Base-by-base conservation (phyloP, 345 rosid species). In the Mercurialis annua region DNA sequence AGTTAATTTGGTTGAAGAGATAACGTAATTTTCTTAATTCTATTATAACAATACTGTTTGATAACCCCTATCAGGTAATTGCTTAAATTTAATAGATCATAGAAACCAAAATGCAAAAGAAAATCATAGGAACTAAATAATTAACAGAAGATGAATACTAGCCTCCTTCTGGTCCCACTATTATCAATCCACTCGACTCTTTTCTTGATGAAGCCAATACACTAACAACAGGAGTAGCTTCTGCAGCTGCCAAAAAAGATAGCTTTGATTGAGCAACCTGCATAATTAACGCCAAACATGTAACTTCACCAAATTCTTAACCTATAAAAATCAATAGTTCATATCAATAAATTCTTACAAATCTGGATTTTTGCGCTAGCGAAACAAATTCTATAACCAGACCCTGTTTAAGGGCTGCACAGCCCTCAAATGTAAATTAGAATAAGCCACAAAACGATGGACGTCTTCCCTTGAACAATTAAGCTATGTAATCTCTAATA, bases 101-200 rank as follows among this genome's bases (percentile, higher is more conserved):
- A 65, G 30, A 17, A 36, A 20, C 46, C 14, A 31, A 53, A 10
- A 53, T 15, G 58, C 58, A 26, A 17, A 53, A 53, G 58, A 26
- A 62, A 44, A 27, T 18, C 29, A 17, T 26, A 27, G 18, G 18
- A 27, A 2, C 46, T 8, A 11, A 8, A n/a, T 30, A n/a, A 10
- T 16, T 15, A 53, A 54, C 29, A 40, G 24, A 27, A 47, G 31
- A 56, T 38, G 51, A 12, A 21, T 52, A 74, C 80, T 74, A 73
- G 90, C 97, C 97, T 27, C 98, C 98, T 79, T 90, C 97, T 58
- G 97, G 96, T 74, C 96, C 90, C 66, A 90, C 79, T 33, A 87
- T 80, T 62, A 87, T 79, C 43, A 90, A 49, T 69, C 96, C 92
- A 62, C 83, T 79, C 17, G 86, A 38, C 73, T 84, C 90, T 38